Evolutionary conservation across 352 stramenopile species (phyloP).

Genomic region (Vaucheria bursata): DNA sequence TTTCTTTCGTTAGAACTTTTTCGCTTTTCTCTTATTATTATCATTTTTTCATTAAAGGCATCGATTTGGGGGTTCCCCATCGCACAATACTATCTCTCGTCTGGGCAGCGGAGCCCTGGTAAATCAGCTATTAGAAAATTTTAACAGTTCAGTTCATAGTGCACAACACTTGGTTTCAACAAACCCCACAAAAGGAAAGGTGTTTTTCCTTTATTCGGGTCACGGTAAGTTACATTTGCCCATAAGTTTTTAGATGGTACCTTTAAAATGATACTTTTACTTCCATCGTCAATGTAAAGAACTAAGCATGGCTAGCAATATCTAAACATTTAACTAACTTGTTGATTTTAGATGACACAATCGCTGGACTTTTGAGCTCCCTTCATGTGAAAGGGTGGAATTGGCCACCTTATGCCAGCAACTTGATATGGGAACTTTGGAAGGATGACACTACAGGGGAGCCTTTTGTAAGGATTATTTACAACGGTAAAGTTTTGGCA

Average conservation of each 20-base stretch:
- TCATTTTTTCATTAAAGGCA: no score
- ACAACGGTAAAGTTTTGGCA: conserved; percentile 6
- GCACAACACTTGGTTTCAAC: background rate
- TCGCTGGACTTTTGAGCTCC: conserved; percentile 31
- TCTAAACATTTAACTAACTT: no score
- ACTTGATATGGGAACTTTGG: conserved; percentile 42
- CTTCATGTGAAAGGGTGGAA: conserved; percentile 33
- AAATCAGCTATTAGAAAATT: conserved; percentile 26
- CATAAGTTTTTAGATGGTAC: no score
- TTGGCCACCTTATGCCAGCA: conserved; percentile 45
- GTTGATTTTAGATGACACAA: conserved; percentile 34
- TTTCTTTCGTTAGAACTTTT: background rate
- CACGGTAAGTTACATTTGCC: no score
- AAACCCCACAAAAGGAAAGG: no score
- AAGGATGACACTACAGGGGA: background rate
- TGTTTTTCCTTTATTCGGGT: no score
- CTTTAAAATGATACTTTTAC: no score
- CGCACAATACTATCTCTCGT: background rate
- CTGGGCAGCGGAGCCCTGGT: conserved; percentile 18
- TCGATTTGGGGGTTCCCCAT: background rate
- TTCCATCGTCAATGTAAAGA: no score
- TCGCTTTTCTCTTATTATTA: no score
- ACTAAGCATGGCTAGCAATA: no score
- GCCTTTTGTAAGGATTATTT: background rate
- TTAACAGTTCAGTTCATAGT: background rate